Conservation (phyloP, 2,329 filamentous ascomycete genomes). For the Pyricularia sp. region DNA sequence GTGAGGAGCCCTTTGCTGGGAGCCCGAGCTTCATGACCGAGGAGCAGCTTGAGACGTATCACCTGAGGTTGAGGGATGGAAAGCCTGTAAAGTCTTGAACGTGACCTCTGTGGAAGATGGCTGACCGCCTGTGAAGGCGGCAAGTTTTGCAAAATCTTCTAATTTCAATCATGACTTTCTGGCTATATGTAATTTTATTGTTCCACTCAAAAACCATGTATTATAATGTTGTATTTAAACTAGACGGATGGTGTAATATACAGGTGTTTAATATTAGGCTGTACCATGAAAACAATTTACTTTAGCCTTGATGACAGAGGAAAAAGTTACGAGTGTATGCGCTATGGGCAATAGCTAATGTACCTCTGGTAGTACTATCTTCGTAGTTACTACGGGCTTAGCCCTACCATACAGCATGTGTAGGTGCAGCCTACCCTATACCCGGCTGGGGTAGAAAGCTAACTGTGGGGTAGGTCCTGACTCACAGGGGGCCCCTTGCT, state of each 20-base stretch:
- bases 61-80: slow-evolving; percentile 19
- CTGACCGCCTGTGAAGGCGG: too few species aligned
- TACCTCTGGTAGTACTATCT: not conserved
- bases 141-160: not conserved
- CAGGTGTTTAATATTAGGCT: not conserved
- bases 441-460: not conserved
- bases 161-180: not conserved
- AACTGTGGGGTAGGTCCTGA: not conserved
- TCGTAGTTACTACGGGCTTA: too few species aligned
- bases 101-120: not conserved
- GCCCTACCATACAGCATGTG: too few species aligned
- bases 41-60: slow-evolving; percentile 40
- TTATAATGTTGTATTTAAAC: not conserved
- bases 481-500: not conserved
- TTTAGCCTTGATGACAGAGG: too few species aligned
- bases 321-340: too few species aligned
- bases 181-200: not conserved
- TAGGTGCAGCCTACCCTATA: not conserved
- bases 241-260: not conserved
- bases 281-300: not conserved
- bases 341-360: too few species aligned
- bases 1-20: slow-evolving; percentile 75
- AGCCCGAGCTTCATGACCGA: slow-evolving; percentile 62
- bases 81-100: not conserved
- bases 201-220: not conserved